Conservation (phyloP, 2,329 filamentous ascomycete genomes). For the Monosporascus sp. region DNA sequence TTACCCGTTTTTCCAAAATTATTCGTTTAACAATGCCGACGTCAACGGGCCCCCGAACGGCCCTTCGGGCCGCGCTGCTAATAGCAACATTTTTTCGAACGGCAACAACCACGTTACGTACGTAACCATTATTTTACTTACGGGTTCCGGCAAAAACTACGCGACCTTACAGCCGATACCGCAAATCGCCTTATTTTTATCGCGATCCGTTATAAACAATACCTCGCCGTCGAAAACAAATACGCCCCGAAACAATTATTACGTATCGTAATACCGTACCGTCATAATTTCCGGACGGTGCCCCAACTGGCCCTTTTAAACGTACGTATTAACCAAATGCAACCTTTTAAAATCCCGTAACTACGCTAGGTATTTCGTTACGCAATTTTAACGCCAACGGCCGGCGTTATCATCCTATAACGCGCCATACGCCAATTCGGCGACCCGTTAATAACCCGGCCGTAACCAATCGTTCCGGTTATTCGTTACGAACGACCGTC, state of each 20-base stretch:
- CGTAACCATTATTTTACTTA: too few species aligned
- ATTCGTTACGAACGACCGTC: too few species aligned
- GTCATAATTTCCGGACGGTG: not conserved
- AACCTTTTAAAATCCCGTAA: too few species aligned
- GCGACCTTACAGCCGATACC: conserved; percentile 1
- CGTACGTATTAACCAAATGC: not conserved
- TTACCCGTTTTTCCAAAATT: not conserved
- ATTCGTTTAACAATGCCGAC: not conserved
- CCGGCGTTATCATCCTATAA: too few species aligned
- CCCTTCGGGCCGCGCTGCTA: too few species aligned
- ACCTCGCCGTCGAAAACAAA: conserved; percentile 1
- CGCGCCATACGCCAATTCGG: too few species aligned
- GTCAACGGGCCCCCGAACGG: not conserved
- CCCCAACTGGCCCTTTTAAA: conserved; percentile 3
- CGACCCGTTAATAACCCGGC: too few species aligned
- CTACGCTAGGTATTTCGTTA: too few species aligned
- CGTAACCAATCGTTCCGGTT: too few species aligned
- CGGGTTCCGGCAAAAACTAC: not conserved
- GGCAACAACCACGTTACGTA: not conserved
- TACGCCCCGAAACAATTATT: not conserved
- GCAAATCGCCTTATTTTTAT: not conserved
- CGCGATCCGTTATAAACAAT: not conserved
- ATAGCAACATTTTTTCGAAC: conserved; percentile 1
- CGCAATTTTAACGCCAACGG: too few species aligned
- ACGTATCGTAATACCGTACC: not conserved